These are phyloP conservation scores for Trametes cubensis DNA, from an alignment of 768 basidiomycete species.

Conservation along the genomic window DNA sequence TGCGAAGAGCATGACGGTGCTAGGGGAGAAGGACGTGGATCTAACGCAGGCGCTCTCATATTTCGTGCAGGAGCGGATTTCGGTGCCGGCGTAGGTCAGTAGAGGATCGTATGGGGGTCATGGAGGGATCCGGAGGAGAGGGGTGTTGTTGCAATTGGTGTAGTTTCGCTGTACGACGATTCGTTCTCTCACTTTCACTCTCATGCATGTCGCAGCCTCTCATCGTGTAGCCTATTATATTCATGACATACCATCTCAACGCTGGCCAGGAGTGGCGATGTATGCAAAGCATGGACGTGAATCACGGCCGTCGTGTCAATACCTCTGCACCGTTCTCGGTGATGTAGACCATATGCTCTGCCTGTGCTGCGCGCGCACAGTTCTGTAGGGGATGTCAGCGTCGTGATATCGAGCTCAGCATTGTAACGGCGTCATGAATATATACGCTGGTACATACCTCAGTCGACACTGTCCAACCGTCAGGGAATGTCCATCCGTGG, in stretches of 20 bases:
- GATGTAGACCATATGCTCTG: constrained; percentile 87
- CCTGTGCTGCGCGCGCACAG: constrained; percentile 81
- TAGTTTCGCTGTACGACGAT: background rate
- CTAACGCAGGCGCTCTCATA: constrained; percentile 60
- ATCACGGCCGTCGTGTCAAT: constrained; percentile 48
- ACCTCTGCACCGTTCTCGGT: constrained; percentile 79
- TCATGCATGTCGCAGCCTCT: background rate
- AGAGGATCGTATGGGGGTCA: background rate
- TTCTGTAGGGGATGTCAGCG: constrained; percentile 46
- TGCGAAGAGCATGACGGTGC: constrained; percentile 54
- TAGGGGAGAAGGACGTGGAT: constrained; percentile 50
- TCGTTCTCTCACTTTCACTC: background rate
- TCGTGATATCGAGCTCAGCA: no score
- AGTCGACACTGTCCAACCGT: constrained; percentile 93
- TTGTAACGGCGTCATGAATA: background rate
- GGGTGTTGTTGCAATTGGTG: background rate
- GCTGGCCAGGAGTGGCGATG: background rate
- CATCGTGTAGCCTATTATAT: constrained; percentile 12
- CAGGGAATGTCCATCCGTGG: constrained; percentile 77
- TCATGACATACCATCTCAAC: background rate
- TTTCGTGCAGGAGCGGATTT: constrained; percentile 67
- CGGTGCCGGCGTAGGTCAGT: constrained; percentile 19
- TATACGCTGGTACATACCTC: constrained; percentile 50
- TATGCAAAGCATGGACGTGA: no score
- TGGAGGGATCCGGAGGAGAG: background rate